Base-by-base conservation (phyloP, 2,329 filamentous ascomycete genomes). In the Penicillium crustosum region DNA sequence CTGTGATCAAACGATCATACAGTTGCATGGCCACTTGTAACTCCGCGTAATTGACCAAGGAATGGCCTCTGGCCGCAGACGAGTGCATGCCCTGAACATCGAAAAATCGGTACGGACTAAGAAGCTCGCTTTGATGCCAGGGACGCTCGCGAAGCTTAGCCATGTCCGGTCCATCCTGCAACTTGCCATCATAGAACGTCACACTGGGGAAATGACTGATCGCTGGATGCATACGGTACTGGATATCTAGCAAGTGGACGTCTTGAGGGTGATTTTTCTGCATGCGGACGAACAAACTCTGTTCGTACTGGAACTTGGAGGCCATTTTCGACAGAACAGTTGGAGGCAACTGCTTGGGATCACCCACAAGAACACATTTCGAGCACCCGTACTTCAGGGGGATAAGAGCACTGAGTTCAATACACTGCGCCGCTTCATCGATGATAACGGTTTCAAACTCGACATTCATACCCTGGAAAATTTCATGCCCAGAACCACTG, bases 361-460 rank as follows among this genome's bases (percentile, higher is more conserved):
- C 94, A 78, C 94, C 94, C 31, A 99, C 94, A 33, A 99, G 85
- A 66, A 99, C 91, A 77, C 94, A 97, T 77, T 97, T 97, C 58
- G 90, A 89, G 75, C 92, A 96, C 55, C 94, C 93, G 70, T 99
- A 99, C 75, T 99, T 99, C 56, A 99, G 83, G 2, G 94, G 94
- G 65, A 99, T 99, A 47, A 99, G 82, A 13, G 94, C 94, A 70
- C 92, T 96, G 70, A 99, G 83, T 78, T 99, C 94, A 60, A 99
- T 95, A 74, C 93, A 99, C 81, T 99, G 94, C 17, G 94, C 94
- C 4, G 94, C 94, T 78, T 99, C 94, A 68, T 99, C 94, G 62
- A 99, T 97, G 66, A 99, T 90, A 64, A 99, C 94, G 0, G 94
- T 97, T 76, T 99, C 94, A 66, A 99, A 99, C 74, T 99, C 94